Base-by-base conservation (phyloP, 2,329 filamentous ascomycete species). In the Cladosporium velox region DNA sequence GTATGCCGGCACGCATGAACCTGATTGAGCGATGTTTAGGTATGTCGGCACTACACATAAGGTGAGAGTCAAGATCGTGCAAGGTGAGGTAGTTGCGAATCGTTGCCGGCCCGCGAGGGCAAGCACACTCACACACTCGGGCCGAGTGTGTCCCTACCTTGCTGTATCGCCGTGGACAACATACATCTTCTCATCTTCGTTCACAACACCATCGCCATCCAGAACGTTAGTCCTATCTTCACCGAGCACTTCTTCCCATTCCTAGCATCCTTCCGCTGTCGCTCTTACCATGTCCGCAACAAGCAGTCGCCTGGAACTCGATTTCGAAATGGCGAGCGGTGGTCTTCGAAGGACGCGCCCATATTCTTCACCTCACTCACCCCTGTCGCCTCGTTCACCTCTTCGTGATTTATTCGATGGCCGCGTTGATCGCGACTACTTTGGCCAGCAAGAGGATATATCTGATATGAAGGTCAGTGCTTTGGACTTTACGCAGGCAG, bases 381-480 rank as follows among this genome's bases (percentile, higher is more conserved):
- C 15, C 10, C 18, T 18, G 21, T 24, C 32, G 5, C 15, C 35
- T 21, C 6, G 18, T 14, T 28, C 59, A 7, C 59, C 38, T 2
- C 8, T 51, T n/a, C 18, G 30, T 11, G 41, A 51, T 8, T 15
- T 35, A 2, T 59, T 18, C 59, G 30, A 49, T 59, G 52, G 44
- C 34, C 34, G 12, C 14, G 28, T 38, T 7, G 60, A 58, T 14
- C 32, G 34, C 24, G 41, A 59, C 12, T 59, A 51, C 12, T 30
- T 34, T 38, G 63, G 61, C 15, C 24, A 35, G 11, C 24, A 38
- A 7, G 26, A 44, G 6, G 61, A 64, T 38, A 18, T n/a, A 7
- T 41, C 21, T 5, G 61, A 64, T 15, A 64, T 64, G 61, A 41
- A 54, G 47, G 59, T 62, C 12, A 11, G 59, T 52, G 51, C 28